phyloP scores from a whole-genome alignment of 257 asterid species.

The Hygrophila difformis region DNA sequence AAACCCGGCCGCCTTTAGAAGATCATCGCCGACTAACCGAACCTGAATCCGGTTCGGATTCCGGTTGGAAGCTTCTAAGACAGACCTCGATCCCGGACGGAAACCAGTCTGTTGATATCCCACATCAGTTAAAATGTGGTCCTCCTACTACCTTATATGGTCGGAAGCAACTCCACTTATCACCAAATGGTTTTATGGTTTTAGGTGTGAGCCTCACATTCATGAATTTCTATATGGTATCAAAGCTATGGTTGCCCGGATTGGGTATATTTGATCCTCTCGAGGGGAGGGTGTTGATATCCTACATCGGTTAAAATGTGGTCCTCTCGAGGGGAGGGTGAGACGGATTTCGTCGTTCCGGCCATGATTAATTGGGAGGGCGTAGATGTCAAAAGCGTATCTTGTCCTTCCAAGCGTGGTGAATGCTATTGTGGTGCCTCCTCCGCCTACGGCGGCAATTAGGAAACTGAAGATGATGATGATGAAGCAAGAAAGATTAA shows the following conservation, averaged over 20 bases:
- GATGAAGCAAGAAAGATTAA: too few relatives aligned
- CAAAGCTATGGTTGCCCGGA: too few relatives aligned
- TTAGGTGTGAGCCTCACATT: too few relatives aligned
- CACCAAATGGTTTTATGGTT: too few relatives aligned
- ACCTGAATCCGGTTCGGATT: constrained; percentile 40
- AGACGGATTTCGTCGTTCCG: constrained; percentile 40
- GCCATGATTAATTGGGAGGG: constrained; percentile 26
- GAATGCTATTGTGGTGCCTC: constrained; percentile 39
- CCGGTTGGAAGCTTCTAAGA: constrained; percentile 16
- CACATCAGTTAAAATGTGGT: constrained; percentile 31
- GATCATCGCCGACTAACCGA: constrained; percentile 36
- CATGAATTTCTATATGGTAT: too few relatives aligned
- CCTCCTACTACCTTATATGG: constrained; percentile 50
- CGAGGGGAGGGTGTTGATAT: constrained; percentile 24
- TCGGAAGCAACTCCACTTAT: constrained; percentile 12
- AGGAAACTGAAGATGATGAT: too few relatives aligned
- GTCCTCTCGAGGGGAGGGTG: constrained; percentile 64
- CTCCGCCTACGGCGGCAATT: background rate
- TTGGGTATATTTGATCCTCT: too few relatives aligned
- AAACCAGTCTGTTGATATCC: background rate
- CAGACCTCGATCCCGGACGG: constrained; percentile 24
- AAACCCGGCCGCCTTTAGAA: constrained; percentile 23
- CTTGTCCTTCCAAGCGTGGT: constrained; percentile 58
- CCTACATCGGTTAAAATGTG: constrained; percentile 25
- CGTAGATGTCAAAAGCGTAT: constrained; percentile 65